Evolutionary conservation across 805 yeast genomes (phyloP), one percentile per base, ranked within the genome.

Genomic region (Cyberlindnera veronae): DNA sequence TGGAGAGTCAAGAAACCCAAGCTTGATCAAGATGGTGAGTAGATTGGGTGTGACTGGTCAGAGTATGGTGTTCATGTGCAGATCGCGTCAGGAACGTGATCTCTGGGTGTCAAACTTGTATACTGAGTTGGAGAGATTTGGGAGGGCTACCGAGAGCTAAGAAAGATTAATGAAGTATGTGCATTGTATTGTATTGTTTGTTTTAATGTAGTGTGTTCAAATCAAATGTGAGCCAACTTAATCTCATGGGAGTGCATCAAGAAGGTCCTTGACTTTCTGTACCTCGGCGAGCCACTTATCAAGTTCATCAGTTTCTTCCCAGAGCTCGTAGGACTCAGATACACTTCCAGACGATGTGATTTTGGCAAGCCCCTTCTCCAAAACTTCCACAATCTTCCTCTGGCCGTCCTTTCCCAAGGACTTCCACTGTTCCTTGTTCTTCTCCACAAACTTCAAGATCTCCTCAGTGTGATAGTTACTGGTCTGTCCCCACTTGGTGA

Each of bases 1-100:
- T 22, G 36, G 34, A 22, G 36, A 29, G 20, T 58, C 56, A 14
- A 61, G 59, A 38, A 70, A 71, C 44, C 77, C 77, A 5, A 71
- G 74, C 0, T 42, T 71, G 20, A 39, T 73, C 5, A 72, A 60
- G 34, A 60, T 75, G 54, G 73, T 73, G 5, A 66, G 72, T 14
- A 70, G 76, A 38, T 60, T 84, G 28, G 91, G 90, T 5, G 74
- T 77, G 3, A 72, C 81, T 2, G 93, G 95, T 1, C 69, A 69
- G 37, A 71, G 79, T 32, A 67, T 84, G 65, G 81, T 84, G 3
- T 89, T 90, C 56, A 71, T 88, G 76, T 81, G 96, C 9, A 62
- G 89, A 34, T 85, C 95, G 2, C 65, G 91, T 29, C 83, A 83
- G 46, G 95, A 88, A 51, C 68, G 90, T 39, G 96, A 91, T 54